phyloP scores from a whole-genome alignment of 306 rosid species.

The Heteromeles arbutifolia region DNA sequence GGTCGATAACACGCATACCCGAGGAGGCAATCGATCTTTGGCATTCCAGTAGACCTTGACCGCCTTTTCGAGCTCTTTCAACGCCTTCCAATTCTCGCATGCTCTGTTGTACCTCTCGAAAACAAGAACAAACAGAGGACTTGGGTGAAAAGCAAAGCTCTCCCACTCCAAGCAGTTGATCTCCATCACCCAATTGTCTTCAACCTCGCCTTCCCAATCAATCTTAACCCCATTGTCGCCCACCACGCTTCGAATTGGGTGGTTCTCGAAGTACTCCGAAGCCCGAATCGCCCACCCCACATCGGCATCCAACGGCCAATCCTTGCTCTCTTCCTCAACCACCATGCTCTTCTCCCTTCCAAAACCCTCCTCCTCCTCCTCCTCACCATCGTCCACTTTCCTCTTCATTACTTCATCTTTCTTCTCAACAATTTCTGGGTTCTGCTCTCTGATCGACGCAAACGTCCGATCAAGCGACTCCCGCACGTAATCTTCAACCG shows the following conservation, averaged over 20 bases:
- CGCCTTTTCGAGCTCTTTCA: slow-evolving; percentile 93
- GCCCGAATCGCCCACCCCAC: slow-evolving; percentile 94
- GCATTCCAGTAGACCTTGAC: slow-evolving; percentile 72
- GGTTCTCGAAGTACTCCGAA: slow-evolving; percentile 85
- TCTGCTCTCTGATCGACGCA: slow-evolving; percentile 50
- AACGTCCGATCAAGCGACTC: slow-evolving; percentile 55
- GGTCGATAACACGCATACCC: slow-evolving; percentile 35
- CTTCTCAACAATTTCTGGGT: slow-evolving; percentile 36
- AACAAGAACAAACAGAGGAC: slow-evolving; percentile 84
- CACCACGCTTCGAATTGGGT: slow-evolving; percentile 65
- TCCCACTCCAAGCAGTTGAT: slow-evolving; percentile 96
- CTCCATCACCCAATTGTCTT: slow-evolving; percentile 88
- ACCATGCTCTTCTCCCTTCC: slow-evolving; percentile 39
- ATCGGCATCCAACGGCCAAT: slow-evolving; percentile 89
- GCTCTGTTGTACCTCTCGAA: slow-evolving; percentile 88
- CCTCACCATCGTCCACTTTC: slow-evolving; percentile 13
- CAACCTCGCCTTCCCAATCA: slow-evolving; percentile 96
- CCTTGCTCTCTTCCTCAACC: slow-evolving; percentile 70
- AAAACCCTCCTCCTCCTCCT: slow-evolving; percentile 18
- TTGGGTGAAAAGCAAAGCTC: slow-evolving; percentile 87
- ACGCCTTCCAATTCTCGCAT: slow-evolving; percentile 71
- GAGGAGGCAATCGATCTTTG: slow-evolving; percentile 80
- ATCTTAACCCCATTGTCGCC: slow-evolving; percentile 75
- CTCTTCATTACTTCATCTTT: slow-evolving; percentile 49
- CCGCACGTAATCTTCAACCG: slow-evolving; percentile 65